phyloP scores from a whole-genome alignment of 257 asterid species.

The Solanum lignicaule region DNA sequence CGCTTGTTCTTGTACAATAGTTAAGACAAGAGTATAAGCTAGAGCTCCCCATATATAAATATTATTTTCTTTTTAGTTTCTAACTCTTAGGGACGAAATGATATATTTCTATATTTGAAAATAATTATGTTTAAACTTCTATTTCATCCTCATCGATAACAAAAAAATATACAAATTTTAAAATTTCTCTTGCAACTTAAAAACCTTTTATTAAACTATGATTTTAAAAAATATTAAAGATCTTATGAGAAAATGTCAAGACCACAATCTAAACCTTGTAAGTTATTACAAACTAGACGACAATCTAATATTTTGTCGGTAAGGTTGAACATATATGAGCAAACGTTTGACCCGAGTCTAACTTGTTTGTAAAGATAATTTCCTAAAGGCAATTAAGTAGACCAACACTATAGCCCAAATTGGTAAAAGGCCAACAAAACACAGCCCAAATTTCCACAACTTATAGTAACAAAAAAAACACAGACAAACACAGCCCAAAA shows the following conservation, averaged over 20 bases:
- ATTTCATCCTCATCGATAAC: neutral
- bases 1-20: conserved; percentile 14
- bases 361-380: neutral
- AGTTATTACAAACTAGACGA: too few species aligned
- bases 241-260: too few species aligned
- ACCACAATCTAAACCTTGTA: too few species aligned
- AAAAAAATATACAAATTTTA: too few species aligned
- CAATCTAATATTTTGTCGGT: neutral
- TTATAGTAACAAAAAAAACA: neutral
- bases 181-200: too few species aligned
- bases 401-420: neutral
- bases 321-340: neutral
- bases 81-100: neutral
- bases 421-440: neutral
- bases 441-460: neutral
- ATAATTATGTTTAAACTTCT: neutral
- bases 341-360: neutral
- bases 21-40: neutral
- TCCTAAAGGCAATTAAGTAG: neutral
- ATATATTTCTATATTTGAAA: neutral
- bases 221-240: too few species aligned
- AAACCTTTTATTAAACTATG: too few species aligned
- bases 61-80: neutral
- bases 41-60: neutral
- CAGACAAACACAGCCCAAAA: neutral